These are phyloP conservation scores for Claviceps sp. DNA, from an alignment of 2,329 filamentous ascomycete species.

Conservation along the genomic window DNA sequence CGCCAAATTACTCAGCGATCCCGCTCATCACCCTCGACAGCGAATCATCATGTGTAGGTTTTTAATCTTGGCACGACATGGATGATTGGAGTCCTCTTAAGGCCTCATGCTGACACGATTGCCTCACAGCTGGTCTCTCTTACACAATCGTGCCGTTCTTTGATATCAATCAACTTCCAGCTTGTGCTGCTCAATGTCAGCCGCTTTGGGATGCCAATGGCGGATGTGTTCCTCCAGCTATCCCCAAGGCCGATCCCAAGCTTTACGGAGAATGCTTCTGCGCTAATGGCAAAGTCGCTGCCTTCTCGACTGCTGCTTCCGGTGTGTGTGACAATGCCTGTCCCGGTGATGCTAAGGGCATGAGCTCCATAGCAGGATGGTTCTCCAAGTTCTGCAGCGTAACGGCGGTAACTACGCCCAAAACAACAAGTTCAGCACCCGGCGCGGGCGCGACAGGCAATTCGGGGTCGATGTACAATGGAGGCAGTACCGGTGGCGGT, in stretches of 20 bases:
- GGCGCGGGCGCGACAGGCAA: slow-evolving; percentile 2
- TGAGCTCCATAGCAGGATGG: slow-evolving; percentile 53
- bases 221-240: slow-evolving; percentile 51
- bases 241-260: slow-evolving; percentile 30
- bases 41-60: not conserved
- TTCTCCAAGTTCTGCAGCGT: slow-evolving; percentile 52
- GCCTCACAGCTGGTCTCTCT: slow-evolving; percentile 6
- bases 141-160: slow-evolving; percentile 45
- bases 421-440: slow-evolving; percentile 4
- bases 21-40: not conserved
- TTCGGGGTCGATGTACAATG: slow-evolving; percentile 2
- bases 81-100: not conserved
- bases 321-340: slow-evolving; percentile 53
- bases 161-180: slow-evolving; percentile 34
- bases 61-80: not conserved
- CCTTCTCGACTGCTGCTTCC: slow-evolving; percentile 37
- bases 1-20: not conserved
- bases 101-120: not conserved
- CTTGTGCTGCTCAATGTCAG: slow-evolving; percentile 47
- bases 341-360: slow-evolving; percentile 28
- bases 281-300: slow-evolving; percentile 41
- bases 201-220: slow-evolving; percentile 56
- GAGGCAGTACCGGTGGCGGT: slow-evolving; percentile 15
- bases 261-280: slow-evolving; percentile 65
- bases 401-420: slow-evolving; percentile 12